Evolutionary conservation across 306 rosid genomes (phyloP), one percentile per base, ranked within the genome.

Genomic region (Pterocarpus santalinus): DNA sequence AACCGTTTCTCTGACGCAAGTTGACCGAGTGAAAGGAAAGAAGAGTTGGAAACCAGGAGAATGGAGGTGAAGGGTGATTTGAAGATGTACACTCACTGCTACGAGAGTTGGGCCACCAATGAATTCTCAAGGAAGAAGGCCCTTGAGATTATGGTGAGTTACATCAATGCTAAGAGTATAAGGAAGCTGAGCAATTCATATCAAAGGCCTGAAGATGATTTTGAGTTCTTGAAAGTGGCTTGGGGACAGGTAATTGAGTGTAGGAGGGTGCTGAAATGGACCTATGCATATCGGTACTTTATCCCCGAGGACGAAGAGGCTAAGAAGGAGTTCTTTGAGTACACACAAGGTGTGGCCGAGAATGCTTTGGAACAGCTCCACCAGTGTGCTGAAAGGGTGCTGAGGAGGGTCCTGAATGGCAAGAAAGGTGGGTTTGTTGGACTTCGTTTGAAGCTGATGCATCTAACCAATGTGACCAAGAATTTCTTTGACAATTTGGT

Each of bases 41-140:
- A 3, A 2, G 15, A 9, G 12, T 3, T 51, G n/a, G n/a, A n/a
- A 5, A 51, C 16, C 12, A 13, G 57, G 1, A 71, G 9, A 22
- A 80, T 0, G 9, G 8, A 4, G 12, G 88, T 84, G 44, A 87
- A 65, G 78, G 79, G 69, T 47, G 66, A 83, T 77, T 84, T 90
- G 61, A 85, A 90, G 78, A 86, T 76, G 87, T 87, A 87, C 80
- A 85, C 85, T 63, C 88, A 90, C 78, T 90, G 84, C 63, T 87
- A 82, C 55, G 89, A 92, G 77, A 65, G 89, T 87, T 92, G 94
- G 97, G 85, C 88, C 9, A 87, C 81, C 51, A 90, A 89, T 32
- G 63, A 69, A 3, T 15, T 17, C 34, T 86, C 82, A 49, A 86
- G 83, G 56, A 74, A 68, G 32, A 75, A 73, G 16, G 89, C 88